phyloP scores from a whole-genome alignment of 2,329 filamentous ascomycete genomes.

The Fusarium sp. region DNA sequence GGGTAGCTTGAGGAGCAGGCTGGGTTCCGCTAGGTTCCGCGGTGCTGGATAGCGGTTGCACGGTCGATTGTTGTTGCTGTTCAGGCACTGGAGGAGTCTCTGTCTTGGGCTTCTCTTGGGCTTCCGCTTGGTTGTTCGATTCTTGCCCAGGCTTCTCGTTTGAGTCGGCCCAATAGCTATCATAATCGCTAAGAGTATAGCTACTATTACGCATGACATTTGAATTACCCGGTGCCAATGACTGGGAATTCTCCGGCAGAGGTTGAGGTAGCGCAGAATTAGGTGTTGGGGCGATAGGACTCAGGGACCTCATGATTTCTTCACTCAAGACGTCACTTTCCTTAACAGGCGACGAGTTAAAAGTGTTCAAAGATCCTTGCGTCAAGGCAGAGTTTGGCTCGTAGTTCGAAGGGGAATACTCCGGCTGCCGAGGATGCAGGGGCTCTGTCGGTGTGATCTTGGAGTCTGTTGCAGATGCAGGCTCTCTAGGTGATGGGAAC shows the following conservation, averaged over 20 bases:
- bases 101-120: slow-evolving; percentile 8
- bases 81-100: background rate
- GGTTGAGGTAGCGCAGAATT: slow-evolving; percentile 24
- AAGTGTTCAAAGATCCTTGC: slow-evolving; percentile 59
- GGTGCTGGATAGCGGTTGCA: background rate
- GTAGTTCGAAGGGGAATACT: slow-evolving; percentile 50
- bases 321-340: slow-evolving; percentile 78
- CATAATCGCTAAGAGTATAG: slow-evolving; percentile 74
- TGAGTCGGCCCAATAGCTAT: slow-evolving; percentile 70
- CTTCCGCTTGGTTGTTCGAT: background rate
- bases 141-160: slow-evolving; percentile 25
- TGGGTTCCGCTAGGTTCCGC: slow-evolving; percentile 6
- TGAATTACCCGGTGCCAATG: slow-evolving; percentile 30
- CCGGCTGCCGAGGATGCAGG: slow-evolving; percentile 55
- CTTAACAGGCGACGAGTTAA: slow-evolving; percentile 66
- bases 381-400: slow-evolving; percentile 53
- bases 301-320: slow-evolving; percentile 79
- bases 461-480: slow-evolving; percentile 1
- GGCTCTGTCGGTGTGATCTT: slow-evolving; percentile 58
- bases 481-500: slow-evolving; percentile 12
- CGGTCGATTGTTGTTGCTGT: slow-evolving; percentile 1
- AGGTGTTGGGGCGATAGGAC: slow-evolving; percentile 54
- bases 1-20: background rate
- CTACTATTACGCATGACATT: slow-evolving; percentile 63
- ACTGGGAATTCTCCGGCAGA: slow-evolving; percentile 24